Percentiles rank a stretch among this genome's conserved stretches.
phyloP scores from a whole-genome alignment of 495 filamentous ascomycete species.

The Podospora comata region DNA sequence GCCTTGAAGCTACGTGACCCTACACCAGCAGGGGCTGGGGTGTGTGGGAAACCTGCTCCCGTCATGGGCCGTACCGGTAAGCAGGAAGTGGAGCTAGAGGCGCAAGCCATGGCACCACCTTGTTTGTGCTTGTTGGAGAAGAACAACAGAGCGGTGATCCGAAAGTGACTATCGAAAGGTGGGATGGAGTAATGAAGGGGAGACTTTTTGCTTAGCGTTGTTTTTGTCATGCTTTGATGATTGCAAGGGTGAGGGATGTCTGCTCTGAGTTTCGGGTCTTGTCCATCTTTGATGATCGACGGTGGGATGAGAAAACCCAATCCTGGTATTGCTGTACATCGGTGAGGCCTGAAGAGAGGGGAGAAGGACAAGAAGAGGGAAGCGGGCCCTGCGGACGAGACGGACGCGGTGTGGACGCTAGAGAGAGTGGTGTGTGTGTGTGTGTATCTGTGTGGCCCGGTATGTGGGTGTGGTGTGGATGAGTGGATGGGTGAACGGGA shows the following conservation, averaged over 20 bases:
- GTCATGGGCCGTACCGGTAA: neutral
- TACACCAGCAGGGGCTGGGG: neutral
- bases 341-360: neutral
- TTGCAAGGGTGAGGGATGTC: too few species aligned
- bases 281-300: neutral
- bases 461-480: neutral
- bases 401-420: neutral
- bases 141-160: neutral
- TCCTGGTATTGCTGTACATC: neutral
- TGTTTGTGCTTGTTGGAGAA: neutral
- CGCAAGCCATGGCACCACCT: neutral
- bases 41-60: neutral
- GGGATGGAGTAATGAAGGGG: neutral
- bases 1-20: neutral
- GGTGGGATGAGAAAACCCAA: neutral
- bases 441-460: neutral
- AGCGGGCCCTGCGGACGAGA: neutral
- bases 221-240: neutral
- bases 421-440: neutral
- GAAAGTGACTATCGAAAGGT: neutral
- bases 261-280: too few species aligned
- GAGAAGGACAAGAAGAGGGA: neutral
- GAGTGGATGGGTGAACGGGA: neutral
- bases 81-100: neutral
- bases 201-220: neutral